Evolutionary conservation across 495 filamentous ascomycete species (phyloP).

Genomic region (Xylaria cubensis): DNA sequence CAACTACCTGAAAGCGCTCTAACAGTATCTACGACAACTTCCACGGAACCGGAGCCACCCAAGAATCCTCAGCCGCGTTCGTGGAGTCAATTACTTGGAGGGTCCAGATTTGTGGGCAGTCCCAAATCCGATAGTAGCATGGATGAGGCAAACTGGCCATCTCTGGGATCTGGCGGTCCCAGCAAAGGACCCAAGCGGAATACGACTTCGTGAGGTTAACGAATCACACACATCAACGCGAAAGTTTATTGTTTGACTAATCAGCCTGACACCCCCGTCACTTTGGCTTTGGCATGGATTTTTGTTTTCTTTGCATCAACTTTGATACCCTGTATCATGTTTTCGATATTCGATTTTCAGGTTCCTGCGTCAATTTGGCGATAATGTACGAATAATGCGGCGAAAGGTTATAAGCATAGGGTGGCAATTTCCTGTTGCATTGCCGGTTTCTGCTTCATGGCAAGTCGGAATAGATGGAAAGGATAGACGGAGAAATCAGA

Average conservation of each 20-base stretch:
- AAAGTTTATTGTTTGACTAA: not conserved
- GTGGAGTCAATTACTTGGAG: slow-evolving; percentile 14
- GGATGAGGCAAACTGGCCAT: slow-evolving; percentile 8
- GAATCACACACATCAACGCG: not conserved
- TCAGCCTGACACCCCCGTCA: not conserved
- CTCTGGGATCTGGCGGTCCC: not conserved
- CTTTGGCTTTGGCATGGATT: not conserved
- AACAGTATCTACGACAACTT: not conserved
- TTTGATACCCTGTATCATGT: not conserved
- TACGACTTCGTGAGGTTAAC: not conserved
- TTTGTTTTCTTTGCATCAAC: not conserved
- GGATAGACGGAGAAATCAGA: not conserved
- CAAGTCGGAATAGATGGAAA: not conserved
- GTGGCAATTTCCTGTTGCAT: not conserved
- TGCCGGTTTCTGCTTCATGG: not conserved
- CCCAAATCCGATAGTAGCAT: not conserved
- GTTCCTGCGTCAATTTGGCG: not conserved
- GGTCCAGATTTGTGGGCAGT: not conserved
- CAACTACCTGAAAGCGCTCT: not conserved
- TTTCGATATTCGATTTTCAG: not conserved
- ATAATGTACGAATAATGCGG: not conserved
- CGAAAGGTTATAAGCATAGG: not conserved
- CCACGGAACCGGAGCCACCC: not conserved
- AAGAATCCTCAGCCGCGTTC: slow-evolving; percentile 1
- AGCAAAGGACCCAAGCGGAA: not conserved